Evolutionary conservation across 306 rosid species (phyloP).

Genomic region (Prunus persica): Prunus_persica_NCBIv2 NC_034011.1:20421001-20421500

Average conservation of each 20-base stretch:
- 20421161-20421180: background rate
- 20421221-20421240: constrained; percentile 5
- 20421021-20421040: constrained; percentile 97
- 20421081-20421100: constrained; percentile 96
- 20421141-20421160: background rate
- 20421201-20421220: constrained; percentile 11
- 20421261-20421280: constrained; percentile 8
- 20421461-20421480: constrained; percentile 99
- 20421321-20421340: background rate
- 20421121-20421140: background rate
- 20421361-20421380: background rate
- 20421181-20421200: background rate
- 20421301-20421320: background rate
- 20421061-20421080: constrained; percentile 99
- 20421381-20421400: background rate
- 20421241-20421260: background rate
- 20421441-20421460: constrained; percentile 47
- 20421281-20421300: background rate
- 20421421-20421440: constrained; percentile 17
- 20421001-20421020: constrained; percentile 61
- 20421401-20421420: constrained; percentile 1
- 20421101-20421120: constrained; percentile 8
- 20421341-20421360: background rate
- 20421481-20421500: constrained; percentile 93
- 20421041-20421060: constrained; percentile 90